Percentiles rank a stretch among this genome's conserved stretches.
These are phyloP conservation scores for Phytophthora colocasiae DNA, from an alignment of 352 stramenopile species.

Conservation along the genomic window DNA sequence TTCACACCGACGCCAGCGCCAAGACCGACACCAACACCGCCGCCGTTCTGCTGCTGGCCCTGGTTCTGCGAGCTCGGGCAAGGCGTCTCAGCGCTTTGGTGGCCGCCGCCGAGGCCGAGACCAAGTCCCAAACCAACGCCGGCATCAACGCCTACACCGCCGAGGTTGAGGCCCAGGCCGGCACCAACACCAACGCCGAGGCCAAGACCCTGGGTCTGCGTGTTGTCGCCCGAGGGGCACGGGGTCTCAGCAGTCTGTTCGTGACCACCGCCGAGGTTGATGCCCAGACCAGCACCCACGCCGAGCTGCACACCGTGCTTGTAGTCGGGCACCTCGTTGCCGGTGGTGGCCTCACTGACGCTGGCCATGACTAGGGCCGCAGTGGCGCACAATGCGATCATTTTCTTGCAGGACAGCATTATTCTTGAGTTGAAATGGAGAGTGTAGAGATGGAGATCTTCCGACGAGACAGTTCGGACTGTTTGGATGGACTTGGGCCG, in stretches of 20 bases:
- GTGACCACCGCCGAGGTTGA: constrained; percentile 7
- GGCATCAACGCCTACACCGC: constrained; percentile 4
- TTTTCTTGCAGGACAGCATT: constrained; percentile 44
- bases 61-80: constrained; percentile 3
- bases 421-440: constrained; percentile 17
- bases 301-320: constrained; percentile 27
- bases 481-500: constrained; percentile 33
- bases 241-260: constrained; percentile 18
- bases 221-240: constrained; percentile 6
- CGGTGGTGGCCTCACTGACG: constrained; percentile 19
- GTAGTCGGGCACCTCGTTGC: constrained; percentile 24
- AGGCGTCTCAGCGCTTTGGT: constrained; percentile 3
- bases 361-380: constrained; percentile 36
- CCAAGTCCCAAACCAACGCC: constrained; percentile 5
- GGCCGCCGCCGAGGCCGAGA: neutral
- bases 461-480: constrained; percentile 24
- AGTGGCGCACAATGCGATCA: constrained; percentile 36
- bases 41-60: constrained; percentile 5
- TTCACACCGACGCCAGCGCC: neutral
- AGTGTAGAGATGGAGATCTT: constrained; percentile 13
- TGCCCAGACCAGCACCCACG: constrained; percentile 10
- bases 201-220: constrained; percentile 7
- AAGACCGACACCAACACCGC: neutral
- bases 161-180: constrained; percentile 4
- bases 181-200: constrained; percentile 12